Base-by-base conservation (phyloP, 2,329 filamentous ascomycete genomes). In the Penicillium griseofulvum region DNA sequence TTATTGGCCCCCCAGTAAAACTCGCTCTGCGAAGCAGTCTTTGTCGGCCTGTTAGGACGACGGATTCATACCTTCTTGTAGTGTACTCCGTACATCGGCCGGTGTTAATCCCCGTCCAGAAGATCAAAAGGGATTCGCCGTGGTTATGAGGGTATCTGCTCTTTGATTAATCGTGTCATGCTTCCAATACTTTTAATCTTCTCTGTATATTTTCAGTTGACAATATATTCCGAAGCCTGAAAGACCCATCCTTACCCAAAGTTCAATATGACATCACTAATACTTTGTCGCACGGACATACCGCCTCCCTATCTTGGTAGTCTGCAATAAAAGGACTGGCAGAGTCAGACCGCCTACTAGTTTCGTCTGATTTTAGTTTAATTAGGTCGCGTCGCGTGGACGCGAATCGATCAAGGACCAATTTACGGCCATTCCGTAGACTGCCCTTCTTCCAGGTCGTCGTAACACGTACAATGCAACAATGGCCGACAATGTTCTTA, bases 181-280 rank as follows among this genome's bases (percentile, higher is more conserved):
- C 89, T 22, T 22, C 22, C 22, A 4, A 22, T n/a, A n/a, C n/a
- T n/a, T n/a, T 87, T 88, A 88, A 87, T 87, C 83, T 87, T 87
- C 84, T 87, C 83, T 87, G 81, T 85, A 84, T 84, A 80, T 80
- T 83, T 83, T 82, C 80, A 84, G 80, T 81, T 83, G 80, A 83
- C 81, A 80, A 82, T 81, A 82, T 82, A 76, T 57, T 72, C 31
- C 9, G 29, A 34, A 33, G 10, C 29, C 19, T 19, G 16, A 9
- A 34, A 12, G 11, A n/a, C 6, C 14, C 5, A n/a, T 11, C 1
- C 5, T 6, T 34, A n/a, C n/a, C n/a, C n/a, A 3, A 0, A 24
- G 11, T 48, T 38, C 22, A 28, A 6, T 36, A 14, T 22, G n/a
- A 38, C n/a, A n/a, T 14, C 34, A 14, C 11, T 29, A n/a, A n/a